These are phyloP conservation scores for Bretschneidera sinensis DNA, from an alignment of 345 rosid genomes.

Conservation along the genomic window DNA sequence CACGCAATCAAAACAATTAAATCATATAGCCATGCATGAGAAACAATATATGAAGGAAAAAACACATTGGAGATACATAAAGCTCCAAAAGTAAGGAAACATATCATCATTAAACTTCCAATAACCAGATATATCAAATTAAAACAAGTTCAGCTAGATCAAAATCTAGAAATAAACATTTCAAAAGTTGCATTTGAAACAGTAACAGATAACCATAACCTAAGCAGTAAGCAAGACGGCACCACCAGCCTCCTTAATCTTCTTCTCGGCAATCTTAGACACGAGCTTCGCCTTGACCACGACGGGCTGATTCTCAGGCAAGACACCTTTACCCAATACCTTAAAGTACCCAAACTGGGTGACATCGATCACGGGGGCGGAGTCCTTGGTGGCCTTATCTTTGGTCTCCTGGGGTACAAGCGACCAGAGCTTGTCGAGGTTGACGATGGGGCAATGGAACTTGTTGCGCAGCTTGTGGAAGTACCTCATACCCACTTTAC, in stretches of 20 bases:
- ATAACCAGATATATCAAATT: neutral
- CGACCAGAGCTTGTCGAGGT: conserved; percentile 82
- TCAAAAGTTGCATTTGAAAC: neutral
- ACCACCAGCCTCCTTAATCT: conserved; percentile 81
- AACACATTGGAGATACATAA: too few species aligned
- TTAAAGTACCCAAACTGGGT: conserved; percentile 74
- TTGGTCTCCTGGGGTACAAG: conserved; percentile 62
- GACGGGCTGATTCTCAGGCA: conserved; percentile 65
- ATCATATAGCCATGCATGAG: too few species aligned
- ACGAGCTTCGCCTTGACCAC: conserved; percentile 76
- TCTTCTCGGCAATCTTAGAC: conserved; percentile 75
- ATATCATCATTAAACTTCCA: neutral
- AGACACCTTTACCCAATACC: conserved; percentile 73
- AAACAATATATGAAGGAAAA: too few species aligned
- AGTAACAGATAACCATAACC: conserved; percentile 18
- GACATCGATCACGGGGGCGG: conserved; percentile 62
- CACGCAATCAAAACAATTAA: too few species aligned
- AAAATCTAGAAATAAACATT: neutral
- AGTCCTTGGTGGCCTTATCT: conserved; percentile 54
- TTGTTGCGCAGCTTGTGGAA: conserved; percentile 82
- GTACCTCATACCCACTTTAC: conserved; percentile 89
- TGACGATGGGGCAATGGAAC: conserved; percentile 74
- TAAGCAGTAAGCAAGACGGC: conserved; percentile 76
- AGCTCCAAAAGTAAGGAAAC: too few species aligned
- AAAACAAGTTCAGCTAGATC: neutral